Evolutionary conservation across 371 early-diverging fungal species (phyloP).

Genomic region (Mucor sp.): DNA sequence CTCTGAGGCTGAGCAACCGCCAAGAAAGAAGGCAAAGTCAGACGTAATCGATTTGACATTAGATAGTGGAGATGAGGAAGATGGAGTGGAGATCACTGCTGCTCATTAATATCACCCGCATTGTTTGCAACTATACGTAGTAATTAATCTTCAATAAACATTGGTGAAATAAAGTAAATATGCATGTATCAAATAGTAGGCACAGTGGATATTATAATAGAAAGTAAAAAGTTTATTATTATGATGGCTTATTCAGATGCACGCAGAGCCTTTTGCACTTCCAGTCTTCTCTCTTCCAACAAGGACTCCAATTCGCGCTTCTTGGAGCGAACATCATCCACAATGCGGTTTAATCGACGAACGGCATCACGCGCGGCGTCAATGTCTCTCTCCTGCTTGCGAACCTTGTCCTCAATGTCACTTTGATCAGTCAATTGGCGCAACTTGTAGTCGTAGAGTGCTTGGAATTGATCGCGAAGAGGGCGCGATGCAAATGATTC

Average conservation of each 20-base stretch:
- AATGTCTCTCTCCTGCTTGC: constrained; percentile 53
- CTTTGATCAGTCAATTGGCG: constrained; percentile 51
- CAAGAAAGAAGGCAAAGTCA: constrained; percentile 8
- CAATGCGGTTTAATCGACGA: constrained; percentile 46
- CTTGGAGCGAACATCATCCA: constrained; percentile 49
- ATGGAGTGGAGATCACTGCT: not conserved
- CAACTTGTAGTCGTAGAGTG: constrained; percentile 52
- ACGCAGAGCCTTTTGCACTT: constrained; percentile 30
- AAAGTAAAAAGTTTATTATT: not conserved
- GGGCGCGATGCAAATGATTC: constrained; percentile 49
- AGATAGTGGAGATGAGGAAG: constrained; percentile 30
- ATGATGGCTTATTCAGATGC: constrained; percentile 21
- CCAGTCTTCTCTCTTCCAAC: constrained; percentile 32
- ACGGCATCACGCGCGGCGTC: constrained; percentile 54
- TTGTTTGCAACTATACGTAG: too few species aligned
- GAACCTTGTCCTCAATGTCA: constrained; percentile 49
- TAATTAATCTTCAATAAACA: too few species aligned
- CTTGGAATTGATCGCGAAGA: constrained; percentile 51
- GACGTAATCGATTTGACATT: constrained; percentile 69
- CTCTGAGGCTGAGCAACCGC: constrained; percentile 8
- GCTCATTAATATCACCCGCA: not conserved
- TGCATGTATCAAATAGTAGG: not conserved
- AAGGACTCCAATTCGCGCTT: constrained; percentile 47
- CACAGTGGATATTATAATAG: too few species aligned
- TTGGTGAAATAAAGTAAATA: too few species aligned